A percentile compares a stretch with the other conserved stretches of the same genome.
phyloP scores from a whole-genome alignment of 108 stramenopile genomes.

The Aurantiochytrium sp. region DNA sequence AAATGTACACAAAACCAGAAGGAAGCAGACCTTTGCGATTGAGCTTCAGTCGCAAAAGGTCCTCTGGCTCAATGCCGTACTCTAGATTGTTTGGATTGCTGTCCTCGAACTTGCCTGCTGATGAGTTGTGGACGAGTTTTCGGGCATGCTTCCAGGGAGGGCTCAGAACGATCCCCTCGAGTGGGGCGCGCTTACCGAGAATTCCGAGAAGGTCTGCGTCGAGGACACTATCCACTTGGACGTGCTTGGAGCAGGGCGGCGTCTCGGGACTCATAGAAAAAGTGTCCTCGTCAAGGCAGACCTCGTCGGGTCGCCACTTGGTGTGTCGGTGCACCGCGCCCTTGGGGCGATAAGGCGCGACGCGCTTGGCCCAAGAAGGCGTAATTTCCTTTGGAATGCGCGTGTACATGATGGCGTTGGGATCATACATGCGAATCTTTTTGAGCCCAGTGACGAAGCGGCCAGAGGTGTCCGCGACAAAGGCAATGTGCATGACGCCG shows the following conservation, averaged over 20 bases:
- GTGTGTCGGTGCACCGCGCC: neutral
- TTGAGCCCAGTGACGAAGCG: slow-evolving; percentile 4
- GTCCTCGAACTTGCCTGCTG: neutral
- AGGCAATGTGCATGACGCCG: slow-evolving; percentile 4
- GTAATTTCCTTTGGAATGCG: neutral
- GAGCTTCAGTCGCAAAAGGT: neutral
- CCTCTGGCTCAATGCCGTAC: neutral
- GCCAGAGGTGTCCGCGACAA: neutral
- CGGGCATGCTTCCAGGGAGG: slow-evolving; percentile 12
- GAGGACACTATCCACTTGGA: neutral
- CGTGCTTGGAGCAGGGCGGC: neutral
- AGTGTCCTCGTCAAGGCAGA: neutral
- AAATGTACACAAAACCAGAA: neutral
- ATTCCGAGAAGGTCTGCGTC: neutral
- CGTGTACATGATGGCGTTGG: neutral
- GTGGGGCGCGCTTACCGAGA: neutral
- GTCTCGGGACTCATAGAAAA: neutral
- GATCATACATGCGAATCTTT: neutral
- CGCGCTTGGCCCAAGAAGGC: neutral
- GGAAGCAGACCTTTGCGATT: neutral
- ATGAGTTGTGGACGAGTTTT: neutral
- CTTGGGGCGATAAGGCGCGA: neutral
- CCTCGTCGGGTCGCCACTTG: neutral
- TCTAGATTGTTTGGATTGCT: neutral
- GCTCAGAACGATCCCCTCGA: slow-evolving; percentile 3